Base-by-base conservation (phyloP, 371 early-diverging fungal genomes). In the Ordospora pajunii region DNA sequence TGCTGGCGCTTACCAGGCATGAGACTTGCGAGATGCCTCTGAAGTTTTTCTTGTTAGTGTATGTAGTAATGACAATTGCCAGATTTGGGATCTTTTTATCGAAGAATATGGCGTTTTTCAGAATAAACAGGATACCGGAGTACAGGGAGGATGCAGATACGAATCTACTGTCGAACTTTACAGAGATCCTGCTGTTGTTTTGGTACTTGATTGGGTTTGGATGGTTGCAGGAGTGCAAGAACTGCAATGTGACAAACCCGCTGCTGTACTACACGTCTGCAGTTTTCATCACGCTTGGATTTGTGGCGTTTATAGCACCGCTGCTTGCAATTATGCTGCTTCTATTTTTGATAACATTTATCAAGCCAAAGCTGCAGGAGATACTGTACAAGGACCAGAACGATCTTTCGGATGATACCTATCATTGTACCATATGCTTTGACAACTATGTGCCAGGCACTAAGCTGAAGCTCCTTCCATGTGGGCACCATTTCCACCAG, bases 131-230 rank as follows among this genome's bases (percentile, higher is more conserved):
- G 49, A 79, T 84, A 42, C 79, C 83, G 2, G 86, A 86, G 23
- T 79, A 79, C 66, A 70, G 75, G 49, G 84, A 86, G 49, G 82
- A 83, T 51, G 79, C 73, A 48, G 86, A 84, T 49, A 11, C 84
- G 37, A 76, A 80, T 40, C 71, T 86, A 12, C 76, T 84, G 45
- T 83, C 75, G 46, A 86, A 86, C 62, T 79, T 84, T 19, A 48
- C 84, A 25, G 86, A 86, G 62, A 82, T 83, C 17, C 67, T 83
- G 22, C 80, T 80, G 12, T 70, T 86, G 32, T 84, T 84, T 67
- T 82, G 84, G 84, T 86, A 83, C 75, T 78, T 86, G 17, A 79
- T 83, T 37, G 86, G 86, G 21, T 84, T 84, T 49, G 82, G 84
- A 37, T 86, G 86, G 86, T 32, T 81, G 27, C 85, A 84, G 66